Percentiles rank a stretch among this genome's conserved stretches.
Conservation (phyloP, 306 rosid species). For the Benincasa hispida region DNA sequence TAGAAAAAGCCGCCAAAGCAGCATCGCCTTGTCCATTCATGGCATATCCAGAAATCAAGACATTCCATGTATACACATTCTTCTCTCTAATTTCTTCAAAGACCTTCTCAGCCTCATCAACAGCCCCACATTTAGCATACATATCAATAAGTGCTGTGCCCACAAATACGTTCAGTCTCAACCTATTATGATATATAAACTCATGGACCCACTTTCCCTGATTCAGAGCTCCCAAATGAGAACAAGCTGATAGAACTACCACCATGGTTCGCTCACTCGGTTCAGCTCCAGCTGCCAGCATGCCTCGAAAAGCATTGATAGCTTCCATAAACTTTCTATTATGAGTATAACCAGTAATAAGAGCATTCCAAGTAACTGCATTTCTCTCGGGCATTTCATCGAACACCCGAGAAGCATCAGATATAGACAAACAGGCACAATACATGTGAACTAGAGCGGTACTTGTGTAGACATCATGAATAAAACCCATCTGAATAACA, state of each 20-base stretch:
- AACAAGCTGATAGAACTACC: conserved; percentile 8
- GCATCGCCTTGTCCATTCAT: conserved; percentile 10
- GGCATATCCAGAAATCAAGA: conserved; percentile 9
- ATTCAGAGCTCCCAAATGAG: conserved; percentile 10
- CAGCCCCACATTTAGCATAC: conserved; percentile 13
- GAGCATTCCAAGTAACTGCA: conserved; percentile 11
- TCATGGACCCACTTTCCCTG: conserved; percentile 11
- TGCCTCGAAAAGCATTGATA: not conserved
- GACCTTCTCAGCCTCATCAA: conserved; percentile 7
- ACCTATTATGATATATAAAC: not conserved
- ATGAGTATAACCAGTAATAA: conserved; percentile 9
- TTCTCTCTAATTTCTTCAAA: conserved; percentile 4
- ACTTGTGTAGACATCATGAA: conserved; percentile 3
- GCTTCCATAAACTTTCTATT: conserved; percentile 8
- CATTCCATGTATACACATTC: conserved; percentile 7
- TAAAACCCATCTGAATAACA: conserved; percentile 6
- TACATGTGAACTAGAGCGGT: conserved; percentile 13
- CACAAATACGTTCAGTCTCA: conserved; percentile 11
- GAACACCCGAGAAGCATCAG: conserved; percentile 2
- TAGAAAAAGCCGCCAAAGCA: conserved; percentile 9
- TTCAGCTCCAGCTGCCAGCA: conserved; percentile 3
- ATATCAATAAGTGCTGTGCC: conserved; percentile 11
- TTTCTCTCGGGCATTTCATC: conserved; percentile 8
- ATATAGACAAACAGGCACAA: not conserved
- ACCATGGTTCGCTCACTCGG: conserved; percentile 11